Evolutionary conservation across 164 flowering plant species (phyloP).

Genomic region (Liriodendron chinense): DNA sequence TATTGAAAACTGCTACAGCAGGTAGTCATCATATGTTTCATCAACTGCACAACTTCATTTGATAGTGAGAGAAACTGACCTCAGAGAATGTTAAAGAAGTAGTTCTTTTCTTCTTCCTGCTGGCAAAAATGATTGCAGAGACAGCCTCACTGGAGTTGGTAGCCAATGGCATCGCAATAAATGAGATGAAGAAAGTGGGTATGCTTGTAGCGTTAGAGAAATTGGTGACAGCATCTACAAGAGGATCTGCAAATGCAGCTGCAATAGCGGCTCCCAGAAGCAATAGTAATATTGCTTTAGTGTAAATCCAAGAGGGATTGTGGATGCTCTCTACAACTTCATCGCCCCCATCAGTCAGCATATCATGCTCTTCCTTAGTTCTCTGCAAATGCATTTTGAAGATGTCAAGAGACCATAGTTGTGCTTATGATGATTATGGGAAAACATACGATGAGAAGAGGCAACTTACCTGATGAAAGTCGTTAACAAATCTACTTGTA

Average conservation of each 20-base stretch:
- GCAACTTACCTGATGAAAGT: constrained; percentile 49
- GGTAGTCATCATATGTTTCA: too few relatives aligned
- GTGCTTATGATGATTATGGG: not conserved
- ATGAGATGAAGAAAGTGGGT: constrained; percentile 91
- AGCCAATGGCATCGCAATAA: constrained; percentile 78
- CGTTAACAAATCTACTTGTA: constrained; percentile 30
- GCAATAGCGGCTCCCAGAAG: constrained; percentile 68
- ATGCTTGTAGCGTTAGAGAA: constrained; percentile 76
- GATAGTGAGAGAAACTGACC: constrained; percentile 37
- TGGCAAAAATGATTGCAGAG: constrained; percentile 75
- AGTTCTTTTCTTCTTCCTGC: constrained; percentile 60
- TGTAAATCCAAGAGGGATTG: constrained; percentile 30
- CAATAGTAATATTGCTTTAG: constrained; percentile 62
- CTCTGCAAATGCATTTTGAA: constrained; percentile 31
- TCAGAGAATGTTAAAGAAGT: constrained; percentile 88
- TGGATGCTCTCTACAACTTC: constrained; percentile 28
- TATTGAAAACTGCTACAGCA: too few relatives aligned
- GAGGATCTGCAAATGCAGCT: constrained; percentile 84
- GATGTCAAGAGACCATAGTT: not conserved
- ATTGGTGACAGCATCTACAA: constrained; percentile 77
- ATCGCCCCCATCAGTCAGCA: constrained; percentile 31
- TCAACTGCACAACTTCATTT: too few relatives aligned
- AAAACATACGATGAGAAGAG: not conserved
- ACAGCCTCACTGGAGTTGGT: constrained; percentile 94
- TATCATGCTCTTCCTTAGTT: constrained; percentile 46